A percentile compares a stretch with the other conserved stretches of the same genome.
Conservation (phyloP, 106 monocot genomes). For the Dendrobium catenatum region DNA sequence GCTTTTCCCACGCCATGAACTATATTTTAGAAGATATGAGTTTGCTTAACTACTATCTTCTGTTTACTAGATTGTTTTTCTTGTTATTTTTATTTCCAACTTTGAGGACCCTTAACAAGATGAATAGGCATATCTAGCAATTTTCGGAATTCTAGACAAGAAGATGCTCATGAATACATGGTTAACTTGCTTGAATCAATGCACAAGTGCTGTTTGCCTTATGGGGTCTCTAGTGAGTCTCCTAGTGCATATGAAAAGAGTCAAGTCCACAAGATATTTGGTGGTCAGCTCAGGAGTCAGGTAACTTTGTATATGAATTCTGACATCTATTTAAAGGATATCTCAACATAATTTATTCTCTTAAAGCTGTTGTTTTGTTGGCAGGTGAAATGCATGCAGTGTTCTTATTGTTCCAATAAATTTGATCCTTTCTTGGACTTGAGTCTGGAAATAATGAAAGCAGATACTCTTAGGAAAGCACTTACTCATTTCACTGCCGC, state of each 20-base stretch:
- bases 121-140: constrained; percentile 70
- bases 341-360: background rate
- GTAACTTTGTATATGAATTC: constrained; percentile 17
- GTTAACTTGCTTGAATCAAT: constrained; percentile 92
- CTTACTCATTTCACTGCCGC: constrained; percentile 65
- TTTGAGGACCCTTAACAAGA: background rate
- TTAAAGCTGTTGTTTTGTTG: background rate
- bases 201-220: constrained; percentile 97
- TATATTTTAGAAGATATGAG: background rate
- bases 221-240: constrained; percentile 77
- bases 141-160: constrained; percentile 89
- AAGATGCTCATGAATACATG: constrained; percentile 99
- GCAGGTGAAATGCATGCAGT: constrained; percentile 87
- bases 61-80: background rate
- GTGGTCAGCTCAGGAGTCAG: constrained; percentile 93
- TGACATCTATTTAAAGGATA: background rate
- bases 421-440: constrained; percentile 95
- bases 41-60: background rate
- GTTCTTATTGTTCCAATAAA: constrained; percentile 67
- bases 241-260: constrained; percentile 94
- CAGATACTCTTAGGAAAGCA: constrained; percentile 68
- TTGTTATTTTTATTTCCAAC: background rate
- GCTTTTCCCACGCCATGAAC: background rate
- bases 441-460: constrained; percentile 78
- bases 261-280: constrained; percentile 96